Base-by-base conservation (phyloP, 768 basidiomycete species). In the Pulveroboletus sp. region DNA sequence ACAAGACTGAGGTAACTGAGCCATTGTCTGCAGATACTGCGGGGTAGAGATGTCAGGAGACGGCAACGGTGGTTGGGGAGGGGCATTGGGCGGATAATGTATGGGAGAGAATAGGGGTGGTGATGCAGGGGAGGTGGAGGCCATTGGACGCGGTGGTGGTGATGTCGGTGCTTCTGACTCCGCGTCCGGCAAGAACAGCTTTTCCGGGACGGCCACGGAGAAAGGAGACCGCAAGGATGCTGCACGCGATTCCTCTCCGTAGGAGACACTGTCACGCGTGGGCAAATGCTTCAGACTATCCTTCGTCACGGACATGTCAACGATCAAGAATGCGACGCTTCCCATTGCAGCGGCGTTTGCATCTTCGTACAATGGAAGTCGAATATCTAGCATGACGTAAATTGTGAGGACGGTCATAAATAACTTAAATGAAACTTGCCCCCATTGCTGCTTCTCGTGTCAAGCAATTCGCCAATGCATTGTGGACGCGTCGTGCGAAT, bases 321-420 rank as follows among this genome's bases (percentile, higher is more conserved):
- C 43, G 50, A 67, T 62, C 53, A 53, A 53, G 50, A 67, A 60
- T 46, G 55, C 57, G 51, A 65, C 47, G 55, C 53, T 60, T 62
- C 64, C 64, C 54, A 54, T 54, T 54, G 54, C 56, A 33, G 53
- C 60, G 52, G 54, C 55, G 60, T 54, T 60, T 60, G 49, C 18
- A 54, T 65, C 63, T 53, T 65, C 57, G 51, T 58, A 65, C 58
- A 65, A 67, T 67, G 64, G 64, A 65, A 65, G 64, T 24, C 50
- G 63, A 33, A 65, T 46, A n/a, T 32, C 64, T 65, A 39, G 27
- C 35, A 37, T 62, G 62, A 65, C 64, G 64, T 65, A 65, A 65
- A 62, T 31, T 46, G 44, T 62, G 27, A 67, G 56, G 50, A 58
- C 14, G 47, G 56, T 57, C 58, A 65, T 60, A 61, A 60, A 56